phyloP scores from a whole-genome alignment of 108 stramenopile species.

The Discostella stelligeroides region DNA sequence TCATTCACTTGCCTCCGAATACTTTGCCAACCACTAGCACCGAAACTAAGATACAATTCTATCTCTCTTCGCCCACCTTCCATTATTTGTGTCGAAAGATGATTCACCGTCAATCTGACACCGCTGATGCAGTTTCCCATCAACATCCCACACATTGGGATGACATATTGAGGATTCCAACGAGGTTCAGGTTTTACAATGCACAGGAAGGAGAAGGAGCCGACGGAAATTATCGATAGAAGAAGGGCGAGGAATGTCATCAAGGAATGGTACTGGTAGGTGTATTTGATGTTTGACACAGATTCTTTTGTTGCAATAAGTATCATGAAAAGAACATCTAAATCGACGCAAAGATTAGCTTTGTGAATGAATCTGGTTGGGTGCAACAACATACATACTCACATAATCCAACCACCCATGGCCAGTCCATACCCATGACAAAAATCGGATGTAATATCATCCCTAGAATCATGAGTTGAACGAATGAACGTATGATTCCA shows the following conservation, averaged over 20 bases:
- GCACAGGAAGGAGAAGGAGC: conserved; percentile 69
- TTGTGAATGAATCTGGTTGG: no score
- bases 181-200: conserved; percentile 67
- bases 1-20: conserved; percentile 50
- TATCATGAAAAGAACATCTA: conserved; percentile 72
- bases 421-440: conserved; percentile 46
- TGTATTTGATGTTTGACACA: conserved; percentile 68
- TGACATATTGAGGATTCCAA: conserved; percentile 84
- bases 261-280: conserved; percentile 60
- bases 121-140: conserved; percentile 87
- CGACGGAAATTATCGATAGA: conserved; percentile 53
- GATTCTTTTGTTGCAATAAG: conserved; percentile 73
- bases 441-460: conserved; percentile 84
- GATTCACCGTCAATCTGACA: conserved; percentile 63
- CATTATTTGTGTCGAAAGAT: conserved; percentile 57
- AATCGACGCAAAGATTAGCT: neutral
- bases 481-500: conserved; percentile 51
- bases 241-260: conserved; percentile 54
- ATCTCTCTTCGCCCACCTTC: conserved; percentile 58
- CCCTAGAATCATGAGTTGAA: conserved; percentile 76
- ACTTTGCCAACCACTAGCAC: conserved; percentile 62
- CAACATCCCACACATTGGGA: conserved; percentile 89
- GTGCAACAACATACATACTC: conserved; percentile 19
- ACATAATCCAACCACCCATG: conserved; percentile 48
- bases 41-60: conserved; percentile 68